Evolutionary conservation across 495 filamentous ascomycete species (phyloP).

Genomic region (Halenospora varia): DNA sequence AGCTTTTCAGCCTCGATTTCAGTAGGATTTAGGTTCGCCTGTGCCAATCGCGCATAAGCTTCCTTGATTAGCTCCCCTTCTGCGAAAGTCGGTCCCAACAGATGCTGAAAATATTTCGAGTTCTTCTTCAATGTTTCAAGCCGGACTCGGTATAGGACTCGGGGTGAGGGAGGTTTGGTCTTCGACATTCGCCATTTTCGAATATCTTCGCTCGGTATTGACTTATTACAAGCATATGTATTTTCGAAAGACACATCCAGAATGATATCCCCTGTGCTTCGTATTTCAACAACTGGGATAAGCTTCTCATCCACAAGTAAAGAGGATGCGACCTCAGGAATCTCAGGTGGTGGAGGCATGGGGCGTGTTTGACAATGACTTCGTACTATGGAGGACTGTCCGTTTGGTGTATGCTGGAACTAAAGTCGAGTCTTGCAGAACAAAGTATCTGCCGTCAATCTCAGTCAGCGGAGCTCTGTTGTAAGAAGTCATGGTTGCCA

Average conservation of each 20-base stretch:
- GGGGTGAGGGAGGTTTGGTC: conserved; percentile 18
- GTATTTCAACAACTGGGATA: conserved; percentile 36
- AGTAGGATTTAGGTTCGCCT: conserved; percentile 37
- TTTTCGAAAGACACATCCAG: conserved; percentile 50
- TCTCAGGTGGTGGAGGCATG: background rate
- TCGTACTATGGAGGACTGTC: background rate
- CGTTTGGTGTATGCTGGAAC: too few species aligned
- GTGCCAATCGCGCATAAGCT: conserved; percentile 36
- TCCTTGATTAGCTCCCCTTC: conserved; percentile 44
- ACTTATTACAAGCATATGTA: conserved; percentile 21
- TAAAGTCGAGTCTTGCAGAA: too few species aligned
- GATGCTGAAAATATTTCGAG: conserved; percentile 56
- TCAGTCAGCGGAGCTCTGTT: too few species aligned
- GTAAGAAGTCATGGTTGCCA: too few species aligned
- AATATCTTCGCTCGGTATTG: conserved; percentile 20
- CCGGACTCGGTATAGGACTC: conserved; percentile 34
- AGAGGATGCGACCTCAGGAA: background rate
- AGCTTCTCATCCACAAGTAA: conserved; percentile 8
- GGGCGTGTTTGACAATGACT: background rate
- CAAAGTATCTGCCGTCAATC: too few species aligned
- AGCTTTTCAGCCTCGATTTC: conserved; percentile 43
- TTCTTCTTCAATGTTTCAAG: conserved; percentile 34
- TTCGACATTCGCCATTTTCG: conserved; percentile 18
- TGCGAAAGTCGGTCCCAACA: conserved; percentile 47
- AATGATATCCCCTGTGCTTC: conserved; percentile 48